Percentiles rank a stretch among this genome's conserved stretches.
Conservation (phyloP, 139 green algal genomes). For the Chlamydomonas asymmetrica region DNA sequence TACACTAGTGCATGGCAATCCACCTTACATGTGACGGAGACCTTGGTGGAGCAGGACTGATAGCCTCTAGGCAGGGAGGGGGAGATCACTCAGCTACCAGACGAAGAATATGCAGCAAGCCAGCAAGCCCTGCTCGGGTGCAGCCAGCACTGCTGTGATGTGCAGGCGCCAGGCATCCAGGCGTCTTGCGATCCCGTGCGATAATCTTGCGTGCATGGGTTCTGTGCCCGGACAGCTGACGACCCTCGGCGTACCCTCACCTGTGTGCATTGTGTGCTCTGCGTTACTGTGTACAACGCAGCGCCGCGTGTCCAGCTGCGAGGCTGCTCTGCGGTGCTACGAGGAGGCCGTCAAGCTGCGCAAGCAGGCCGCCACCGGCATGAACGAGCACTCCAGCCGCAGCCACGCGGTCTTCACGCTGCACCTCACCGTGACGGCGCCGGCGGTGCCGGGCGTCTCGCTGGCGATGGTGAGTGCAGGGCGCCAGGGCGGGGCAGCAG, state of each 20-base stretch:
- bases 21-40: too few species aligned
- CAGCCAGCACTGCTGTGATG: too few species aligned
- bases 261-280: neutral
- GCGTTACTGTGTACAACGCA: too few species aligned
- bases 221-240: neutral
- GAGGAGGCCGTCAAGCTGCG: constrained; percentile 40
- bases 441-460: too few species aligned
- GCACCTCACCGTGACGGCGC: neutral
- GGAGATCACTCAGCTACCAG: too few species aligned
- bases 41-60: too few species aligned
- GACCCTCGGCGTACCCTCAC: neutral
- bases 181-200: neutral
- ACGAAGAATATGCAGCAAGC: too few species aligned
- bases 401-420: constrained; percentile 81
- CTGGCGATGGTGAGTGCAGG: neutral
- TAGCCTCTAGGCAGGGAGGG: too few species aligned
- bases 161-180: neutral
- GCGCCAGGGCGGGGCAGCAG: neutral
- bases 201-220: neutral
- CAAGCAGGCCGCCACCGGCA: constrained; percentile 58
- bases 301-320: constrained; percentile 28
- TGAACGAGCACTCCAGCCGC: constrained; percentile 73
- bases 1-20: too few species aligned
- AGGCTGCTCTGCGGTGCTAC: constrained; percentile 55
- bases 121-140: too few species aligned